Base-by-base conservation (phyloP, 163 green algal genomes). In the Chlamydomonas reinhardtii region DNA sequence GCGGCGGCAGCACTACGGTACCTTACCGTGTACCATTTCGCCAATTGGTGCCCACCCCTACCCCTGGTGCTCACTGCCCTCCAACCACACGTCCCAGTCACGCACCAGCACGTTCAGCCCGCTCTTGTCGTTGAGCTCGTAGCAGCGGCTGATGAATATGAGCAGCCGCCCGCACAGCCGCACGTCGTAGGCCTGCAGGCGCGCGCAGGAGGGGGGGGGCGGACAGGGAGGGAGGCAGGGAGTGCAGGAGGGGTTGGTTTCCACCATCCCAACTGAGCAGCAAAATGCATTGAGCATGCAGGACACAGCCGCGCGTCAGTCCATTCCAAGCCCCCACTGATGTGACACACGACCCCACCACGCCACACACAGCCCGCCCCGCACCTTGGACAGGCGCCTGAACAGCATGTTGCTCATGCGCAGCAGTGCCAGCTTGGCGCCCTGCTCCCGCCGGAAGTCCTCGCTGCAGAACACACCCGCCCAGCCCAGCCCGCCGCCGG, bases 381-480 rank as follows among this genome's bases (percentile, higher is more conserved):
- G 0, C 61, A 92, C 84, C 84, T 94, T 93, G 15, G 89, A 94
- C 35, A 97, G 89, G 1, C 94, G 90, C 43, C 86, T 83, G 64
- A 97, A 91, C 70, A 98, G 92, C 76, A 88, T 87, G 90, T 97
- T 97, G 92, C 95, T 96, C 31, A 92, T 89, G n/a, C 94, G 90
- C 86, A 96, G 93, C 73, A 97, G 79, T 56, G 92, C 79, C 43
- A 95, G 88, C 72, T 93, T 86, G 54, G 85, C 75, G n/a, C 39
- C 70, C 69, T 76, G 76, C 78, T 79, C 69, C 22, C 43, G 69
- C 11, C 48, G 68, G 43, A 86, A 87, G 17, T 72, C 74, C 56
- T 83, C 74, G 12, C 29, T 43, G n/a, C 39, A 65, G 20, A 92
- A 83, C 68, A 84, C 76, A 34, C 35, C 52, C 52, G 69, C n/a